Conservation (phyloP, 2,329 filamentous ascomycete species). For the Monilinia aucupariae region DNA sequence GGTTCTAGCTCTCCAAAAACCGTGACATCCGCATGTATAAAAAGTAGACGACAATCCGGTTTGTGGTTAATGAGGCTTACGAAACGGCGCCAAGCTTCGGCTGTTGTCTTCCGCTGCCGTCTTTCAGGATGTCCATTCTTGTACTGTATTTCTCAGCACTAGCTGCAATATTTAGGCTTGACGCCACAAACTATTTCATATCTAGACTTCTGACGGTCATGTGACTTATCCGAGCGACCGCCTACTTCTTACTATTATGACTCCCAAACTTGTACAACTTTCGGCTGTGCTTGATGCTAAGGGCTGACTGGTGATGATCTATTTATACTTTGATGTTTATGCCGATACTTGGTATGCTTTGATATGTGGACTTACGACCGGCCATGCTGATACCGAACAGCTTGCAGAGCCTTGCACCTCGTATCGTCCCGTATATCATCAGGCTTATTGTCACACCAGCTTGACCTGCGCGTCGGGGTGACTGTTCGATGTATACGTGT, state of each 20-base stretch:
- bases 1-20: background rate
- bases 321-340: background rate
- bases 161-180: background rate
- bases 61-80: background rate
- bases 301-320: background rate
- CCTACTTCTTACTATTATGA: background rate
- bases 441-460: slow-evolving; percentile 5
- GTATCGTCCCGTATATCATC: slow-evolving; percentile 11
- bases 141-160: background rate
- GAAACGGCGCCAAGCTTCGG: background rate
- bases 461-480: background rate
- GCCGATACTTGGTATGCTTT: background rate
- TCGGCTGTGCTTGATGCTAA: background rate
- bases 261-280: background rate
- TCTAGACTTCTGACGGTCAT: background rate
- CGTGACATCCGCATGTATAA: background rate
- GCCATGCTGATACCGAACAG: background rate
- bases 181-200: background rate
- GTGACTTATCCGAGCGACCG: background rate
- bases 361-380: slow-evolving; percentile 3
- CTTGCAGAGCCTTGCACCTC: slow-evolving; percentile 1
- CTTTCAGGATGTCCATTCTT: background rate
- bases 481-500: background rate
- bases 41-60: background rate
- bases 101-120: background rate